Percentiles rank a stretch among this genome's conserved stretches.
phyloP scores from a whole-genome alignment of 768 basidiomycete genomes.

The Coprinopsis strossmayeri region DNA sequence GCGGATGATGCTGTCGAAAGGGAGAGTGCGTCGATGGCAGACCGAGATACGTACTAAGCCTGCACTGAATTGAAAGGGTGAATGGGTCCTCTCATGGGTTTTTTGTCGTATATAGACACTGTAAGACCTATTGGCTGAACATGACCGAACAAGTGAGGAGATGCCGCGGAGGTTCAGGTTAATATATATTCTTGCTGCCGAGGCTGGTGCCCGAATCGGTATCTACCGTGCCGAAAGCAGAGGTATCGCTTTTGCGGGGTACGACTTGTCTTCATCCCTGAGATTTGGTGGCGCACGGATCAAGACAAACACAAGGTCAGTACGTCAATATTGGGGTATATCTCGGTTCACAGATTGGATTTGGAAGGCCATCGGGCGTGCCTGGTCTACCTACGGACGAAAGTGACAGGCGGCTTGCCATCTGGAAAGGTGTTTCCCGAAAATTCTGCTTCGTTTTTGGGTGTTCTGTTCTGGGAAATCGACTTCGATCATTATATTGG shows the following conservation, averaged over 20 bases:
- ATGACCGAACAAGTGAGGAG: neutral
- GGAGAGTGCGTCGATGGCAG: neutral
- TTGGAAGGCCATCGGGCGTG: neutral
- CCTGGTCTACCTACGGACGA: neutral
- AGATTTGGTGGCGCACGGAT: neutral
- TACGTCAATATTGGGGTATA: neutral
- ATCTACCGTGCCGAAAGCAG: neutral
- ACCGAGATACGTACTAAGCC: neutral
- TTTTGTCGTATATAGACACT: neutral
- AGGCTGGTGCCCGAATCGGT: slow-evolving; percentile 1
- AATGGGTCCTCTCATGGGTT: neutral
- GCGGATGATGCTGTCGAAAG: neutral
- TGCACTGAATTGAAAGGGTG: neutral
- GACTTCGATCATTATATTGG: slow-evolving; percentile 8
- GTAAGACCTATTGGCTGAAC: neutral
- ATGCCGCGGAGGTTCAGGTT: slow-evolving; percentile 8
- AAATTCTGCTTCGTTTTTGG: neutral
- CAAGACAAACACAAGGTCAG: slow-evolving; percentile 5
- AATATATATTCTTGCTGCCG: slow-evolving; percentile 3
- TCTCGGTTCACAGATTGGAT: neutral
- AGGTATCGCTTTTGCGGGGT: neutral
- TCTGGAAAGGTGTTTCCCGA: too few species aligned
- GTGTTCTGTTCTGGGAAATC: slow-evolving; percentile 1
- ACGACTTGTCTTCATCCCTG: neutral
- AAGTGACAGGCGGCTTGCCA: too few species aligned